phyloP scores from a whole-genome alignment of 768 basidiomycete genomes.

The Cystobasidiopsis lactophilus region DNA sequence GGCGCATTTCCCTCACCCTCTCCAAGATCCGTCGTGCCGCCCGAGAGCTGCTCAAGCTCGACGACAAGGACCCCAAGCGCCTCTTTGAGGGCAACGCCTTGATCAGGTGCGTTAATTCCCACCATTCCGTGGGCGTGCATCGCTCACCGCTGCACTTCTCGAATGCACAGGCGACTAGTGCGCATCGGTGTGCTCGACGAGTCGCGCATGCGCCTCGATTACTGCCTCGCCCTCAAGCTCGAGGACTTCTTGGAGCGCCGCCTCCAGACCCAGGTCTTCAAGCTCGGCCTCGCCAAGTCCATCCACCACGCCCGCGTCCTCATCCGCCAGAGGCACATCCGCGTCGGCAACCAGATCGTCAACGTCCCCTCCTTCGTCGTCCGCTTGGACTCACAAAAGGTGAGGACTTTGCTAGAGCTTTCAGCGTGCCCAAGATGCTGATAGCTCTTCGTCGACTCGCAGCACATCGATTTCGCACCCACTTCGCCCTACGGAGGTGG shows the following conservation, averaged over 20 bases:
- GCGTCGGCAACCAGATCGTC: slow-evolving; percentile 97
- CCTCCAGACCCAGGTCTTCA: slow-evolving; percentile 99
- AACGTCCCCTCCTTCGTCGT: slow-evolving; percentile 97
- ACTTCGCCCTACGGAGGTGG: slow-evolving; percentile 89
- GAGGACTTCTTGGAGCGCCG: slow-evolving; percentile 99
- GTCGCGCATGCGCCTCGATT: slow-evolving; percentile 97
- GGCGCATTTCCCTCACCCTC: slow-evolving; percentile 92
- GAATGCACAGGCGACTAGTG: slow-evolving; percentile 43
- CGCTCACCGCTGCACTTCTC: background rate
- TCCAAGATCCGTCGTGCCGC: slow-evolving; percentile 99
- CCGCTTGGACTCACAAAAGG: slow-evolving; percentile 94
- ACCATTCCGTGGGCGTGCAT: background rate
- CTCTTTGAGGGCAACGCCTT: slow-evolving; percentile 92
- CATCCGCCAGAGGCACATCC: slow-evolving; percentile 95
- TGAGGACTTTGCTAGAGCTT: slow-evolving; percentile 13
- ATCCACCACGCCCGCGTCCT: slow-evolving; percentile 97
- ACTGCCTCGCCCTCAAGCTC: slow-evolving; percentile 95
- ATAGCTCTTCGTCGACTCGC: slow-evolving; percentile 1
- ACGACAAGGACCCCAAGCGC: slow-evolving; percentile 97
- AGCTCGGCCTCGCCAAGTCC: slow-evolving; percentile 86
- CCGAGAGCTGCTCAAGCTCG: slow-evolving; percentile 99
- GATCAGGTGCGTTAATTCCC: slow-evolving; percentile 32
- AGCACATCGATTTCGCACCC: slow-evolving; percentile 95
- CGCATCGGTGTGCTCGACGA: slow-evolving; percentile 99
- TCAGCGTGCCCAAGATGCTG: background rate